Percentiles rank a stretch among this genome's conserved stretches.
Conservation (phyloP, 1,284 basidiomycete genomes). For the Hymenochaete sp. region DNA sequence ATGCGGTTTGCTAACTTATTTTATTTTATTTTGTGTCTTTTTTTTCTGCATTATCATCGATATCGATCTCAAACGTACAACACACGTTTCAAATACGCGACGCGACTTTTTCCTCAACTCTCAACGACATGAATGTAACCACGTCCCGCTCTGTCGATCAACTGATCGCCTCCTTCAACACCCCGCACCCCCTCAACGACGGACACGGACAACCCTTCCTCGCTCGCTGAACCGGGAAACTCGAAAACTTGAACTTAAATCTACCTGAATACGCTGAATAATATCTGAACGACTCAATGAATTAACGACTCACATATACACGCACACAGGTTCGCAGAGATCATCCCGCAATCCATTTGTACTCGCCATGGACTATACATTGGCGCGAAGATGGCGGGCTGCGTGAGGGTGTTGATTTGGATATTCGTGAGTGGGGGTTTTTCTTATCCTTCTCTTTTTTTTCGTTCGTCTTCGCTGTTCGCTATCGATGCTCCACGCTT, state of each 20-base stretch:
- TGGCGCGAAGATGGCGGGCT: constrained; percentile 82
- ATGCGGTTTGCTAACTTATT: background rate
- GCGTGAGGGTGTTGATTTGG: constrained; percentile 66
- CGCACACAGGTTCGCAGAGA: constrained; percentile 66
- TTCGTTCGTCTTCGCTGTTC: background rate
- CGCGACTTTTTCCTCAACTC: no score
- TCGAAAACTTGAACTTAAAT: background rate
- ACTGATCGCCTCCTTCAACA: no score
- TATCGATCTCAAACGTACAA: no score
- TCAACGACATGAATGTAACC: no score
- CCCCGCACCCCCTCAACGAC: no score
- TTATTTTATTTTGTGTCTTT: no score
- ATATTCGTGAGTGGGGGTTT: constrained; percentile 51
- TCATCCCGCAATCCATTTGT: constrained; percentile 87
- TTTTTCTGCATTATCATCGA: no score
- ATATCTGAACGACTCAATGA: no score
- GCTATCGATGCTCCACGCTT: constrained; percentile 9
- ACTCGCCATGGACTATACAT: constrained; percentile 88
- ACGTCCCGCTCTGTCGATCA: no score
- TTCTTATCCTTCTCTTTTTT: background rate
- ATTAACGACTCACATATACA: background rate
- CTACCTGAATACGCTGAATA: no score
- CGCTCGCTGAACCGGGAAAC: background rate
- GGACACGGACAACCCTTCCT: no score
- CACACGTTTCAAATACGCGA: no score